Conservation (phyloP, 176 grass and related monocot species). For the Eragrostis nindensis region DNA sequence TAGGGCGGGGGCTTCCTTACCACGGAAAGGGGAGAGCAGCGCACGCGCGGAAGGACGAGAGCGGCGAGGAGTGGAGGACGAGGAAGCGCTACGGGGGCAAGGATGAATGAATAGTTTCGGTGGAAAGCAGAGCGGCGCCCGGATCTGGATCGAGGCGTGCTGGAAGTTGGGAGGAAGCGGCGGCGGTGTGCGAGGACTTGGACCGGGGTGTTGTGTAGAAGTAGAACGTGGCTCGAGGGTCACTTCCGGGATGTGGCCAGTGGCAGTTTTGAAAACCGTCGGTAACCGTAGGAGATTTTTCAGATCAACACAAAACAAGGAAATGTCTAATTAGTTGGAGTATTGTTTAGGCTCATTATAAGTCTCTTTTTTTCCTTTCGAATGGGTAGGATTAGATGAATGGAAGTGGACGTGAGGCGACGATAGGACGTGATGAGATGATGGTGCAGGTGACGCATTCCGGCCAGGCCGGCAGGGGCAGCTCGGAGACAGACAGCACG, state of each 20-base stretch:
- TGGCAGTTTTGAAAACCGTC: no score
- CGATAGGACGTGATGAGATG: not conserved
- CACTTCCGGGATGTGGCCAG: not conserved
- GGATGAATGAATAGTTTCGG: constrained; percentile 19
- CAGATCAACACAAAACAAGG: no score
- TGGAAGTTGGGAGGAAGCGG: not conserved
- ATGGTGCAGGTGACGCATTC: not conserved
- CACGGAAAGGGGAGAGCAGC: not conserved
- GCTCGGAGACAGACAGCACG: no score
- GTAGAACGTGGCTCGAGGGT: not conserved
- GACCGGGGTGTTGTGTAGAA: no score
- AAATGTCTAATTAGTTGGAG: no score
- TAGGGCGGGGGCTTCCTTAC: constrained; percentile 7
- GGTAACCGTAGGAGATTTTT: no score
- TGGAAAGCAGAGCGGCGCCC: not conserved
- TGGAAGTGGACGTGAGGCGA: no score
- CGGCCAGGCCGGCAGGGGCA: no score
- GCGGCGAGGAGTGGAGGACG: not conserved
- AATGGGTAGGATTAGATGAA: no score
- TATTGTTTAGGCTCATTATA: no score
- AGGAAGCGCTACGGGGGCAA: not conserved
- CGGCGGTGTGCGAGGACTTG: not conserved
- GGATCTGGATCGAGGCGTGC: constrained; percentile 32
- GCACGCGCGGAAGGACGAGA: not conserved
- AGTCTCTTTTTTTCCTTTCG: no score